Conservation (phyloP, 345 rosid genomes). For the Rhodomyrtus tomentosa region DNA sequence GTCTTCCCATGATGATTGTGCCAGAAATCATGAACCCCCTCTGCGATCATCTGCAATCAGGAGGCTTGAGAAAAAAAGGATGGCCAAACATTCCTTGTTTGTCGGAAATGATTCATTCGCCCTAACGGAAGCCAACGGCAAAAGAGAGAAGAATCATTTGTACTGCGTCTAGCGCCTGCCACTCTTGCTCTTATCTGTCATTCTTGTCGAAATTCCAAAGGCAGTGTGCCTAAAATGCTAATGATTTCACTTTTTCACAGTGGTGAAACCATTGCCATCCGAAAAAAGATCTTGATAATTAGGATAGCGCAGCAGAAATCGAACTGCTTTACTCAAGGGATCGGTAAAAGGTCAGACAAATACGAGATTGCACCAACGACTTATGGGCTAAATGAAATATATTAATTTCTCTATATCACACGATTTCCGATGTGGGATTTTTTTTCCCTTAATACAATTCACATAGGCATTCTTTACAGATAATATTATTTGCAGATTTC, state of each 20-base stretch:
- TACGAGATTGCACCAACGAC: not conserved
- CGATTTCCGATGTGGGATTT: not conserved
- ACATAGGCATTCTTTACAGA: not conserved
- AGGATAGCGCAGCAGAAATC: not conserved
- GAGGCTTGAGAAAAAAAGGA: not conserved
- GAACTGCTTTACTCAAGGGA: not conserved
- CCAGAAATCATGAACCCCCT: not conserved
- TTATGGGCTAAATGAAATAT: not conserved
- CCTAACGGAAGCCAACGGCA: not conserved
- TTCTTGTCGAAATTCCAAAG: not conserved
- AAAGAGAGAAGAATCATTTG: not conserved
- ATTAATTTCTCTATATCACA: not conserved
- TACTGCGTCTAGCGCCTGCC: not conserved
- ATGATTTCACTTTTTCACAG: not conserved
- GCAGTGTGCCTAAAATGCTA: not conserved
- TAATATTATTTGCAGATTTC: not conserved
- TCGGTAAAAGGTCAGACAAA: not conserved
- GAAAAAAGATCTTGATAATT: not conserved
- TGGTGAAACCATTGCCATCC: not conserved
- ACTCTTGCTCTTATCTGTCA: not conserved
- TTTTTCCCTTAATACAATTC: not conserved
- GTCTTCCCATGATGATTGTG: not conserved
- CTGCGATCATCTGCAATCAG: not conserved
- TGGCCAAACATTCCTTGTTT: not conserved
- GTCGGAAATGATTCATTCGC: not conserved